Base-by-base conservation (phyloP, 2,329 filamentous ascomycete genomes). In the Verticillium isaacii region DNA sequence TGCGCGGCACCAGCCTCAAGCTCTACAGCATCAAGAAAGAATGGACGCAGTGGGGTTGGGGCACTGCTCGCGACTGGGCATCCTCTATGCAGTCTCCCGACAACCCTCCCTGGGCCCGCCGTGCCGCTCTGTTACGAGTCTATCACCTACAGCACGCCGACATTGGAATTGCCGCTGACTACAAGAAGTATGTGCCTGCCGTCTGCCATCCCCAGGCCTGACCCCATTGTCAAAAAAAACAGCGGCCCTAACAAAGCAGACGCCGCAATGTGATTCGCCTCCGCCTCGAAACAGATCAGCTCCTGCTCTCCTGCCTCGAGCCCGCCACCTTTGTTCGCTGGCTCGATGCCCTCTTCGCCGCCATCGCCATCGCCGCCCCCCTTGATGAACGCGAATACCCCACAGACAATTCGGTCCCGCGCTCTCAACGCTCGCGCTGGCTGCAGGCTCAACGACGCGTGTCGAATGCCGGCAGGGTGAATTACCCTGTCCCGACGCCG, bases 121-220 rank as follows among this genome's bases (percentile, higher is more conserved):
- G 75, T 63, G 84, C 84, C 23, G 79, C 79, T 61, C 74, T 92
- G 41, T 77, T 91, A 65, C 85, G 81, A 71, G 84, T 82, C n/a
- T 93, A 91, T 71, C 89, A 86, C 59, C 79, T 93, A 57, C 83
- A 91, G 65, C 88, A 92, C 70, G 90, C 89, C 25, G 90, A 93
- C 73, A 85, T 89, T 25, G 90, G 90, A 12, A 84, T 92, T 64
- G 90, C 90, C 11, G 83, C 86, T 17, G 90, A 93, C 73, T 89
- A 90, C 71, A 81, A 83, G 68, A 90, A 91, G 82, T 87, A 74
- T 68, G 84, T 79, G 58, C 57, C 39, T 32, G 14, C n/a, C 14
- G 34, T 58, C 34, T 15, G 34, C 32, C 36, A 56, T 2, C 7
- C 34, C 15, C 11, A 57, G 19, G 32, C 32, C 2, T 25, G 56